phyloP scores from a whole-genome alignment of 2,329 filamentous ascomycete genomes.

The Sporothrix variecibatus region DNA sequence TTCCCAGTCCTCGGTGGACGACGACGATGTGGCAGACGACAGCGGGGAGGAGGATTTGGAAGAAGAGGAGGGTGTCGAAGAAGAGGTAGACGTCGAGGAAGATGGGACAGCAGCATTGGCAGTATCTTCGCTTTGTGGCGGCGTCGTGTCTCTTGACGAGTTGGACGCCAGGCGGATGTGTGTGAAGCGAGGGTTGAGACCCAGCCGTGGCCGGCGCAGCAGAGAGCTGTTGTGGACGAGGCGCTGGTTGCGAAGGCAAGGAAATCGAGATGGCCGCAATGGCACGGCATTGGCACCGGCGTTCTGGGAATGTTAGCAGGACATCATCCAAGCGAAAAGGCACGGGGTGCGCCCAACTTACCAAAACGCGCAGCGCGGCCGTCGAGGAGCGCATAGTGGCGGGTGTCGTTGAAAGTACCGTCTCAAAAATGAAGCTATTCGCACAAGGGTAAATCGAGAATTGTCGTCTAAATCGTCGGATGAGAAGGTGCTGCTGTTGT shows the following conservation, averaged over 20 bases:
- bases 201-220: conserved; percentile 7
- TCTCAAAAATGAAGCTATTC: conserved; percentile 7
- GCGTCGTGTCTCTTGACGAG: not conserved
- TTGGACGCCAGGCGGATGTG: conserved; percentile 16
- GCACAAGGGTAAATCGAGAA: not conserved
- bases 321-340: too few relatives aligned
- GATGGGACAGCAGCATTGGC: conserved; percentile 8
- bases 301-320: conserved; percentile 14
- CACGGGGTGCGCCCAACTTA: too few relatives aligned
- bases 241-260: not conserved
- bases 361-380: conserved; percentile 27
- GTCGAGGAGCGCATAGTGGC: conserved; percentile 22
- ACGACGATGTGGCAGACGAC: conserved; percentile 29
- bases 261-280: not conserved
- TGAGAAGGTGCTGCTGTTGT: not conserved
- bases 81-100: not conserved
- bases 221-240: conserved; percentile 11
- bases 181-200: not conserved
- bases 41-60: conserved; percentile 32
- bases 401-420: not conserved
- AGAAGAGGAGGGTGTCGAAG: conserved; percentile 23
- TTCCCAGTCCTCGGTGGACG: conserved; percentile 63
- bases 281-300: conserved; percentile 14
- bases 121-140: not conserved
- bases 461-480: not conserved